Percentiles rank a stretch among this genome's conserved stretches.
These are phyloP conservation scores for Mortierella polycephala DNA, from an alignment of 371 early-diverging fungal genomes.

Conservation along the genomic window DNA sequence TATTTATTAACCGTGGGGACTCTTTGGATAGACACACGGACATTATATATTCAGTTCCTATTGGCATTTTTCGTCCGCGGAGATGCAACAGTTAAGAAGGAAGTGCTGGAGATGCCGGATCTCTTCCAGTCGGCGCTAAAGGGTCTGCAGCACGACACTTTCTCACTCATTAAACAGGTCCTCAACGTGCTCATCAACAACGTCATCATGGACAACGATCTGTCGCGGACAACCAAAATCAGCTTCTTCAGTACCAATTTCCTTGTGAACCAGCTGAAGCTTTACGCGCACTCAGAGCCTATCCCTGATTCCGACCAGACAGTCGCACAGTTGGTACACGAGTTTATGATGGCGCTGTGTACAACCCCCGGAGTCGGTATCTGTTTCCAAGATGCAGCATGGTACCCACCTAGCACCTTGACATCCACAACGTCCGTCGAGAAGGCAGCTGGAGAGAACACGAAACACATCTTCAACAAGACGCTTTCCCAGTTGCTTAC, in stretches of 20 bases:
- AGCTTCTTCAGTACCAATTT: slow-evolving; percentile 76
- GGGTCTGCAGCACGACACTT: slow-evolving; percentile 71
- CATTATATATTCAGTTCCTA: slow-evolving; percentile 77
- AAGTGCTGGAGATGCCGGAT: slow-evolving; percentile 76
- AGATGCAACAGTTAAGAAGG: slow-evolving; percentile 73
- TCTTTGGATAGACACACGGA: slow-evolving; percentile 58
- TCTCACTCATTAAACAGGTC: slow-evolving; percentile 69
- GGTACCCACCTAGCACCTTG: slow-evolving; percentile 71
- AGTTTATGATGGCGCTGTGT: slow-evolving; percentile 79
- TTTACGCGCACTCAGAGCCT: slow-evolving; percentile 66
- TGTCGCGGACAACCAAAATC: slow-evolving; percentile 67
- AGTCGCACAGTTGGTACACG: slow-evolving; percentile 72
- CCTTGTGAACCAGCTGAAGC: slow-evolving; percentile 70
- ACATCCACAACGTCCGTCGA: slow-evolving; percentile 29
- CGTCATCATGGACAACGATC: slow-evolving; percentile 70
- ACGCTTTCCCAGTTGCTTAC: slow-evolving; percentile 70
- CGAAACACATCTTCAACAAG: slow-evolving; percentile 63
- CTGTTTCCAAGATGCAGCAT: slow-evolving; percentile 79
- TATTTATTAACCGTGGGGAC: no score
- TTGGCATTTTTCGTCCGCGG: slow-evolving; percentile 81
- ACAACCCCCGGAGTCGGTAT: slow-evolving; percentile 80
- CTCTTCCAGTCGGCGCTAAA: slow-evolving; percentile 72
- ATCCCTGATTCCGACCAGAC: slow-evolving; percentile 57
- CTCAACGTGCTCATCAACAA: slow-evolving; percentile 66
- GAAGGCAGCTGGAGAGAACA: slow-evolving; percentile 44